Evolutionary conservation across 768 basidiomycete genomes (phyloP).

Genomic region (Nidularia sp.): DNA sequence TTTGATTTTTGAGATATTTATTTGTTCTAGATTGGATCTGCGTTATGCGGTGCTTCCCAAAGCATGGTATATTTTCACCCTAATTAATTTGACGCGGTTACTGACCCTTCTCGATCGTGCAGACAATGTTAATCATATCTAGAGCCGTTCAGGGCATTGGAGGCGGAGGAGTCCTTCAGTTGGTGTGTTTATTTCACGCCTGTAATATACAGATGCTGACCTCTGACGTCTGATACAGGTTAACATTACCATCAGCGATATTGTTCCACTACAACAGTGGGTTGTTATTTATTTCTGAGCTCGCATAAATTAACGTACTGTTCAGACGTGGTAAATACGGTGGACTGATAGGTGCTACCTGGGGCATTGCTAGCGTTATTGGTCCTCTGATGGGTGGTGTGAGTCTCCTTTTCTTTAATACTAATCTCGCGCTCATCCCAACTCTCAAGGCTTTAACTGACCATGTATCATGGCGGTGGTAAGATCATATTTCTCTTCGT

Average conservation of each 20-base stretch:
- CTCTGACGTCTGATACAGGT: conserved; percentile 26
- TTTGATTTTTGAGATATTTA: neutral
- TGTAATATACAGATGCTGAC: neutral
- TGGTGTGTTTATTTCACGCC: conserved; percentile 31
- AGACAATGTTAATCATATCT: conserved; percentile 69
- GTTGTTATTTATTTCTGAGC: conserved; percentile 12
- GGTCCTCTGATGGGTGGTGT: conserved; percentile 85
- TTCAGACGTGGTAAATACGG: conserved; percentile 72
- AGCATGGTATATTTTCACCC: conserved; percentile 40
- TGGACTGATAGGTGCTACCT: conserved; percentile 74
- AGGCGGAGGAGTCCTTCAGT: conserved; percentile 74
- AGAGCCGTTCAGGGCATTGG: conserved; percentile 84
- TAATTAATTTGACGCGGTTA: too few species aligned
- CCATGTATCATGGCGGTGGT: conserved; percentile 81
- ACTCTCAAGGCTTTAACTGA: conserved; percentile 57
- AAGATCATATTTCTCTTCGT: conserved; percentile 4
- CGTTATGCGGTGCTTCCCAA: conserved; percentile 79
- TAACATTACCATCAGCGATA: conserved; percentile 78
- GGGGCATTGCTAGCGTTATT: conserved; percentile 68
- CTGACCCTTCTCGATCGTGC: too few species aligned
- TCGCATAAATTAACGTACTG: conserved; percentile 1
- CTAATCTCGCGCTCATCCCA: neutral
- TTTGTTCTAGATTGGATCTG: conserved; percentile 59
- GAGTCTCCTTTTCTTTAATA: conserved; percentile 18
- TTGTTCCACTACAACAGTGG: conserved; percentile 75